Evolutionary conservation across 1,139 yeast species (phyloP).

Genomic region (Meyerozyma elateridarum): DNA sequence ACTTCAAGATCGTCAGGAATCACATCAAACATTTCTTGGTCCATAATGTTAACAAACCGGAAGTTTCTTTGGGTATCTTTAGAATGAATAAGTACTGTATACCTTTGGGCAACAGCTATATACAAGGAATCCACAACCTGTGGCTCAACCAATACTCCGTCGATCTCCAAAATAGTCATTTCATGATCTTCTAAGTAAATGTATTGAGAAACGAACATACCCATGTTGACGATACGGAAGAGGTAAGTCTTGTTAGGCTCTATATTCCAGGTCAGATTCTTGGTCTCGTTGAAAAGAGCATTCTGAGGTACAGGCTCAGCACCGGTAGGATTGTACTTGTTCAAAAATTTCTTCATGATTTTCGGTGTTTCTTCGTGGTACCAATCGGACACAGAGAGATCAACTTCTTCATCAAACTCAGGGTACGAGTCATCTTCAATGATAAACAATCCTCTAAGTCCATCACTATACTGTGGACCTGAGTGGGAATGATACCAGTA

Average conservation of each 20-base stretch:
- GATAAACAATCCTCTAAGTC: slow-evolving; percentile 67
- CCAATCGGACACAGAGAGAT: slow-evolving; percentile 55
- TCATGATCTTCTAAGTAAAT: slow-evolving; percentile 65
- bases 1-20: slow-evolving; percentile 50
- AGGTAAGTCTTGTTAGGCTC: slow-evolving; percentile 60
- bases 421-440: slow-evolving; percentile 55
- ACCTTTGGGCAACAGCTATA: slow-evolving; percentile 69
- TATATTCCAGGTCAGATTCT: slow-evolving; percentile 52
- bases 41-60: slow-evolving; percentile 60
- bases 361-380: slow-evolving; percentile 50
- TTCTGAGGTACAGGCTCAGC: slow-evolving; percentile 78
- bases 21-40: slow-evolving; percentile 62
- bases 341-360: slow-evolving; percentile 45
- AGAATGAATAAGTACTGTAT: slow-evolving; percentile 56
- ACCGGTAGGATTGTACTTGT: slow-evolving; percentile 72
- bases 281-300: slow-evolving; percentile 58
- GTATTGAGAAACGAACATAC: slow-evolving; percentile 70
- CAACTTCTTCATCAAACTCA: slow-evolving; percentile 57
- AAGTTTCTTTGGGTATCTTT: slow-evolving; percentile 47
- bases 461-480: slow-evolving; percentile 73
- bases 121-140: slow-evolving; percentile 53
- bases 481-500: slow-evolving; percentile 86
- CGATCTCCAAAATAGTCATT: slow-evolving; percentile 65
- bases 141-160: slow-evolving; percentile 64
- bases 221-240: slow-evolving; percentile 59